Evolutionary conservation across 495 filamentous ascomycete genomes (phyloP), one percentile per base, ranked within the genome.

Genomic region (Hypoxylon lienhwacheense): DNA sequence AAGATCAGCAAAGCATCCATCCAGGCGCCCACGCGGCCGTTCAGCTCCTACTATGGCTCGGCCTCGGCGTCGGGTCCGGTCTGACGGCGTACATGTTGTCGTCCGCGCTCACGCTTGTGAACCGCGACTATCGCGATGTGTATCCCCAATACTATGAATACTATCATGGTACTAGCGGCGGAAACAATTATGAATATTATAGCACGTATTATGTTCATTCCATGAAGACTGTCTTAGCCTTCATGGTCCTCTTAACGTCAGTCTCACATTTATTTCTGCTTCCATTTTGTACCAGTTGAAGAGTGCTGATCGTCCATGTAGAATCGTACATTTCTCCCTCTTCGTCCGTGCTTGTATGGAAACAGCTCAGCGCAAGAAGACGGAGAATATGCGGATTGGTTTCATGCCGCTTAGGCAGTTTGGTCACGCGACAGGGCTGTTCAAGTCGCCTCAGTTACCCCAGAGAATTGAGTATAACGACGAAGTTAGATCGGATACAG

Each of bases 301-400:
- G n/a, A 8, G 16, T 46, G 7, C 37, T 60, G 10, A 50, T 12
- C 16, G 8, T 29, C 17, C 25, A 1, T 3, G 26, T 43, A 57
- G 59, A 24, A 14, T 65, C 16, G 34, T 73, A 32, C 63, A 73
- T 33, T 66, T 75, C 47, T 31, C 64, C 34, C 59, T 77, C n/a
- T 74, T 77, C 33, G 46, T 60, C 4, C 48, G 64, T 5, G 67
- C 71, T 1, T 76, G 71, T 24, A 47, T 66, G 34, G 66, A 73
- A 39, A 68, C 59, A 8, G 22, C 49, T 25, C 48, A 34, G 28
- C 16, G 52, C 12, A 33, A 11, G 22, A 36, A 5, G 22, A 17
- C 3, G 33, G 14, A 3, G 0, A 42, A 19, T 15, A 5, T 10
- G 26, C 8, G 11, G 7, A 17, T 31, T 8, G 5, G 26, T n/a